Percentiles rank a stretch among this genome's conserved stretches.
These are phyloP conservation scores for Tuber brumale DNA, from an alignment of 495 filamentous ascomycete genomes.

Conservation along the genomic window DNA sequence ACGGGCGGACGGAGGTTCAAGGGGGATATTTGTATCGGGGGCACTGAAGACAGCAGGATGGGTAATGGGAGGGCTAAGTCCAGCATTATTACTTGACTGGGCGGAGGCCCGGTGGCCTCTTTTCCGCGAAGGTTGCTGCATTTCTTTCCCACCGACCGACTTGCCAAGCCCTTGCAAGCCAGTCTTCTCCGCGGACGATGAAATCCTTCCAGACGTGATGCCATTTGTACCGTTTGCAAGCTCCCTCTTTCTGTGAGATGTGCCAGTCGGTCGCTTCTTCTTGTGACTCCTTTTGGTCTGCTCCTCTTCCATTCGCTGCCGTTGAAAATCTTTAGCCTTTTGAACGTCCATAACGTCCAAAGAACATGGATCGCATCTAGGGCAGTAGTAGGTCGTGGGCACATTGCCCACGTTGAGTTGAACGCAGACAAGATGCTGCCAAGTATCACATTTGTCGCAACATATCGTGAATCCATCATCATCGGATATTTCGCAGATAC, in stretches of 20 bases:
- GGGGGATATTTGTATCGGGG: slow-evolving; percentile 1
- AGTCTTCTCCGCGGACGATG: slow-evolving; percentile 38
- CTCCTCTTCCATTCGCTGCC: slow-evolving; percentile 55
- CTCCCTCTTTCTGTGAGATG: slow-evolving; percentile 49
- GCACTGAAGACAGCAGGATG: neutral
- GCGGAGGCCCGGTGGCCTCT: slow-evolving; percentile 23
- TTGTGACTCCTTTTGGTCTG: slow-evolving; percentile 58
- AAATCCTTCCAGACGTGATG: slow-evolving; percentile 43
- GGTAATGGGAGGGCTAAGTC: slow-evolving; percentile 13
- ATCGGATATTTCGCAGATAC: slow-evolving; percentile 84
- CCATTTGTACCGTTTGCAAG: slow-evolving; percentile 45
- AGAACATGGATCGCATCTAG: slow-evolving; percentile 69
- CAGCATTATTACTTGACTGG: slow-evolving; percentile 14
- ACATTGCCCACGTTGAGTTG: slow-evolving; percentile 65
- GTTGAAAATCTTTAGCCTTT: slow-evolving; percentile 62
- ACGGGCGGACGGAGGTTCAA: slow-evolving; percentile 7
- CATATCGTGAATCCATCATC: slow-evolving; percentile 97
- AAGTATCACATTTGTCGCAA: slow-evolving; percentile 91
- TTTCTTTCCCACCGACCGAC: slow-evolving; percentile 52
- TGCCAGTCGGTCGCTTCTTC: slow-evolving; percentile 60
- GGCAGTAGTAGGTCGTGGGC: slow-evolving; percentile 74
- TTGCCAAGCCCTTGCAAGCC: slow-evolving; percentile 27
- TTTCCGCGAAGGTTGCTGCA: slow-evolving; percentile 46
- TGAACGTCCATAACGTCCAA: slow-evolving; percentile 67
- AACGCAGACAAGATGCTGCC: slow-evolving; percentile 97